phyloP scores from a whole-genome alignment of 768 basidiomycete genomes.

The Tulasnella sp. region DNA sequence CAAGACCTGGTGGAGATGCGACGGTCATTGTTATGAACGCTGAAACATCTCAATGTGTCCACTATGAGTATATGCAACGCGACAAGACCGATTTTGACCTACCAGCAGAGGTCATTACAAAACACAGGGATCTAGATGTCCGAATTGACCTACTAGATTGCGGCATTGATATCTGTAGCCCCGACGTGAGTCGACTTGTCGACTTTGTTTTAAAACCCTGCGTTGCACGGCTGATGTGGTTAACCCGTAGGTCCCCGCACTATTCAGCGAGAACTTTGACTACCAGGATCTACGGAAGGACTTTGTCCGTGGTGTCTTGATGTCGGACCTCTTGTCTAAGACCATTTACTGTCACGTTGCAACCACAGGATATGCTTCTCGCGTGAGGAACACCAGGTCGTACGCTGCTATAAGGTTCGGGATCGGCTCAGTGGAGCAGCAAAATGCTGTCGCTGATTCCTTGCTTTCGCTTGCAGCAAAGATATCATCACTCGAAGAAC shows the following conservation, averaged over 20 bases:
- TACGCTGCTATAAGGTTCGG: conserved; percentile 82
- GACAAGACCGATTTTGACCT: conserved; percentile 57
- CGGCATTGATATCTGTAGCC: conserved; percentile 88
- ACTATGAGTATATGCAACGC: conserved; percentile 73
- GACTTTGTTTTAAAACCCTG: conserved; percentile 1
- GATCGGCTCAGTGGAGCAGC: conserved; percentile 6
- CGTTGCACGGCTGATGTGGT: background rate
- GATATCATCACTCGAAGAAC: conserved; percentile 92
- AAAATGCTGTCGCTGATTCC: conserved; percentile 18
- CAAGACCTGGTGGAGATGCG: conserved; percentile 66
- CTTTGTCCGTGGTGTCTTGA: conserved; percentile 91
- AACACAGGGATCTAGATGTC: conserved; percentile 77
- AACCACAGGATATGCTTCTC: conserved; percentile 84
- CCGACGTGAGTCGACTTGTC: conserved; percentile 57
- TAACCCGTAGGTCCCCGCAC: conserved; percentile 71
- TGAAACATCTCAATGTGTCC: conserved; percentile 71
- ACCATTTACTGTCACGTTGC: conserved; percentile 88
- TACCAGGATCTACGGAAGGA: conserved; percentile 87
- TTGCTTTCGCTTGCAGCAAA: conserved; percentile 53
- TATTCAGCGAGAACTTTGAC: conserved; percentile 99
- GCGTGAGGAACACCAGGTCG: conserved; percentile 87
- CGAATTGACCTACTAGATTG: conserved; percentile 86
- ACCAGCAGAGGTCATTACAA: conserved; percentile 70
- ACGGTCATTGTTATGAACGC: conserved; percentile 75
- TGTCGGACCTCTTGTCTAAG: conserved; percentile 91